These are phyloP conservation scores for Meripilus lineatus DNA, from an alignment of 1,284 basidiomycete genomes.

Conservation along the genomic window DNA sequence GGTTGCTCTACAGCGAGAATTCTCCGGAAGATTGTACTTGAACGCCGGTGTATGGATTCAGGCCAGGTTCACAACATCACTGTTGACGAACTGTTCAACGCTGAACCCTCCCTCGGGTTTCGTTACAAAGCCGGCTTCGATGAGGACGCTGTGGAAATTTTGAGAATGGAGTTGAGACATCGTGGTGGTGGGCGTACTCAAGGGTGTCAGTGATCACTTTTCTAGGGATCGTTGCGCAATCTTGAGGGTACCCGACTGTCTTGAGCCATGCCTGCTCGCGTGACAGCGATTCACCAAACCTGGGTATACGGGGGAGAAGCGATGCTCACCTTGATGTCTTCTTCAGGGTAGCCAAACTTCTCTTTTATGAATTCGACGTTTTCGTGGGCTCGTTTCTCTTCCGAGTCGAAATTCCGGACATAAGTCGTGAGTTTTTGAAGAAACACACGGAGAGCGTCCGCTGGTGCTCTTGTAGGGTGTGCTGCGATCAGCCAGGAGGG, in stretches of 20 bases:
- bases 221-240: constrained; percentile 59
- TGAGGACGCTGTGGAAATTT: constrained; percentile 56
- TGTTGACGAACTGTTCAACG: constrained; percentile 58
- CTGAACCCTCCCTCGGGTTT: constrained; percentile 55
- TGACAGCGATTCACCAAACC: background rate
- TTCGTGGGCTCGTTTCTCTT: constrained; percentile 49
- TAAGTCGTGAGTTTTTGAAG: constrained; percentile 58
- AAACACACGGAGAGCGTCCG: constrained; percentile 54
- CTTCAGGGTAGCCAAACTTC: constrained; percentile 77
- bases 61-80: constrained; percentile 40
- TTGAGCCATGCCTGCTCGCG: constrained; percentile 55
- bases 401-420: constrained; percentile 66
- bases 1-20: background rate
- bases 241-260: constrained; percentile 71
- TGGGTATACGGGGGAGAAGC: background rate
- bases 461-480: constrained; percentile 57
- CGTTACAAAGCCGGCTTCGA: constrained; percentile 72
- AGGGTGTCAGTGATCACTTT: constrained; percentile 69
- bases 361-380: constrained; percentile 74
- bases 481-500: constrained; percentile 94
- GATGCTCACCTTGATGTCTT: constrained; percentile 63
- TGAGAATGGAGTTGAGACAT: constrained; percentile 4
- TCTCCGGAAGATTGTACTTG: background rate
- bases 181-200: constrained; percentile 39
- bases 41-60: constrained; percentile 13